A percentile compares a stretch with the other conserved stretches of the same genome.
These are phyloP conservation scores for Fusarium sp. DNA, from an alignment of 2,329 filamentous ascomycete genomes.

Conservation along the genomic window DNA sequence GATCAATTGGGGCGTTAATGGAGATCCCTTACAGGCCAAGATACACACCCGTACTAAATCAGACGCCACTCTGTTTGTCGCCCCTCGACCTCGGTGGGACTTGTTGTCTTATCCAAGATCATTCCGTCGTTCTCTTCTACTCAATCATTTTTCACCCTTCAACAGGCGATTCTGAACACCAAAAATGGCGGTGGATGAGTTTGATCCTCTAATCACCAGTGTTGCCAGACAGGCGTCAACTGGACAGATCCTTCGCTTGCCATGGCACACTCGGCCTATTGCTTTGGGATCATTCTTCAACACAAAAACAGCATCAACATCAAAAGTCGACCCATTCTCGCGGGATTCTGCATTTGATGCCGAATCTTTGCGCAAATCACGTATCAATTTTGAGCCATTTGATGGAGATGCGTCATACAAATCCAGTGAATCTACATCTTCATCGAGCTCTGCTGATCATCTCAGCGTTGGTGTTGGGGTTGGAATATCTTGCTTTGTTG, in stretches of 20 bases:
- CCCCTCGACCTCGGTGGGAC: no score
- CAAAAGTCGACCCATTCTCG: background rate
- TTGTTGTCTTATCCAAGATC: no score
- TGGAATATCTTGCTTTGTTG: background rate
- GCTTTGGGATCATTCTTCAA: conserved; percentile 1
- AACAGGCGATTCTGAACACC: background rate
- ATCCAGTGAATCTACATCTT: background rate
- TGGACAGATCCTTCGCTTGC: background rate
- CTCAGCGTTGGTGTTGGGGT: conserved; percentile 3
- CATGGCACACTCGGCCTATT: background rate
- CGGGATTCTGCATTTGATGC: background rate
- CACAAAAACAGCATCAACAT: background rate
- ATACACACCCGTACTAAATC: no score
- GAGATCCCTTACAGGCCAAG: no score
- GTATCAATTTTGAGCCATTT: background rate
- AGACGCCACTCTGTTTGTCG: no score
- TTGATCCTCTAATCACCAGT: conserved; percentile 1
- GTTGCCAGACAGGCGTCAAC: background rate
- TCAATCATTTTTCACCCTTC: no score
- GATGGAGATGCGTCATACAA: background rate
- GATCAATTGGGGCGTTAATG: no score
- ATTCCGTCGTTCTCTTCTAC: no score
- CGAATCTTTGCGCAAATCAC: background rate
- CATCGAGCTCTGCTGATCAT: background rate
- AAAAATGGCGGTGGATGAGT: background rate